phyloP scores from a whole-genome alignment of 2,329 filamentous ascomycete genomes.

The Fusarium temperatum region DNA sequence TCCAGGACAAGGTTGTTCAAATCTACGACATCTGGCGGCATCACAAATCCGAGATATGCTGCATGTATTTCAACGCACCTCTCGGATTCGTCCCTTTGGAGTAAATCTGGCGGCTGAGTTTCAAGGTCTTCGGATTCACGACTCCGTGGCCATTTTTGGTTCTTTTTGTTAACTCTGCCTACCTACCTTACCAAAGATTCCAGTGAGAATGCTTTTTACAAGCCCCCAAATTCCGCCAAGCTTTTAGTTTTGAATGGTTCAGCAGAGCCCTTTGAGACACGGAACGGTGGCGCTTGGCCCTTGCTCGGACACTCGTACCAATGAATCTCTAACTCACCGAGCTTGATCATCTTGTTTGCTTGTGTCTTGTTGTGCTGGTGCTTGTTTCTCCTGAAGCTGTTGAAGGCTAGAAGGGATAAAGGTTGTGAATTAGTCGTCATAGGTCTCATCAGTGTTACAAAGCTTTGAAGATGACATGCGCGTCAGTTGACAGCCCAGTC shows the following conservation, averaged over 20 bases:
- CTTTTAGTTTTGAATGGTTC: conserved; percentile 12
- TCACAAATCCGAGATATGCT: conserved; percentile 23
- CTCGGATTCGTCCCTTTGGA: conserved; percentile 28
- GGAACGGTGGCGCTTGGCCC: conserved; percentile 34
- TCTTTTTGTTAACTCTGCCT: background rate
- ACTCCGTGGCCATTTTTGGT: conserved; percentile 18
- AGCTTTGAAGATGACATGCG: conserved; percentile 30
- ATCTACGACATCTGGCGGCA: conserved; percentile 24
- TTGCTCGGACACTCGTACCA: conserved; percentile 16
- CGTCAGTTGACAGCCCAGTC: conserved; percentile 22
- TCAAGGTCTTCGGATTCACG: conserved; percentile 29
- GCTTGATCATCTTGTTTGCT: conserved; percentile 10
- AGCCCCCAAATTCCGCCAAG: conserved; percentile 26
- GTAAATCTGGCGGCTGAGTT: conserved; percentile 15
- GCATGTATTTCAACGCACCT: conserved; percentile 28
- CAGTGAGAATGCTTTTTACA: background rate
- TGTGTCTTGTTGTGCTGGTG: conserved; percentile 19
- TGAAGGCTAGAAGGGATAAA: conserved; percentile 10
- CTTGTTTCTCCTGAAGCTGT: conserved; percentile 25
- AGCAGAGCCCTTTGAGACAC: conserved; percentile 23
- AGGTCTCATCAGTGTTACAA: conserved; percentile 5
- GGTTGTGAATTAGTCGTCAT: conserved; percentile 23
- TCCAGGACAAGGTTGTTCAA: conserved; percentile 5
- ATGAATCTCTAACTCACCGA: conserved; percentile 38
- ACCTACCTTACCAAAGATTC: background rate